Conservation (phyloP, 2,329 filamentous ascomycete genomes). For the Penicillium sp. region DNA sequence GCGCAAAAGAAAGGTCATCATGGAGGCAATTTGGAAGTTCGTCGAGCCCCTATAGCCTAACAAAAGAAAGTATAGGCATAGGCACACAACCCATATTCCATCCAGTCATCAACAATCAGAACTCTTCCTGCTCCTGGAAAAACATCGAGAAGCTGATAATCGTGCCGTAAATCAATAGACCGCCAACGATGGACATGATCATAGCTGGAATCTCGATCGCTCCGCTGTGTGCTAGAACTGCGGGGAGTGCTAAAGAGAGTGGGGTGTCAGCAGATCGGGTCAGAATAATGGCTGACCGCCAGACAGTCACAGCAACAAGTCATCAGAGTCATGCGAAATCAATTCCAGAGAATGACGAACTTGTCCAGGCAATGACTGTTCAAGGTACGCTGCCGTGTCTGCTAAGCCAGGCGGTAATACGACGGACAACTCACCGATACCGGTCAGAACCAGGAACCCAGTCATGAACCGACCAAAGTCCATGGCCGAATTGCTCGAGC, state of each 20-base stretch:
- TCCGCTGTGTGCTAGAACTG: slow-evolving; percentile 83
- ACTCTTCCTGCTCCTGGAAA: slow-evolving; percentile 97
- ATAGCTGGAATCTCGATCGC: slow-evolving; percentile 85
- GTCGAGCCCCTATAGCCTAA: background rate
- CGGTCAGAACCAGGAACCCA: slow-evolving; percentile 96
- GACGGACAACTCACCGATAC: slow-evolving; percentile 73
- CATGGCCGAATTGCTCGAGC: slow-evolving; percentile 79
- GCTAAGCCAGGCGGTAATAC: background rate
- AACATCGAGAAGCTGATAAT: slow-evolving; percentile 99
- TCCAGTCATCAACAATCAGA: slow-evolving; percentile 57
- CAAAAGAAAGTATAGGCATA: slow-evolving; percentile 3
- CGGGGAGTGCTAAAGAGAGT: slow-evolving; percentile 72
- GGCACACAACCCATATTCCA: slow-evolving; percentile 11
- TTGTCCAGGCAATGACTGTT: background rate
- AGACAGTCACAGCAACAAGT: background rate
- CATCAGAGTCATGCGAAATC: background rate
- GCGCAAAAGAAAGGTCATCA: slow-evolving; percentile 30
- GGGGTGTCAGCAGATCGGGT: slow-evolving; percentile 24
- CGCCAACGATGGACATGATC: slow-evolving; percentile 92
- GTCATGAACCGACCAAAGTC: slow-evolving; percentile 95
- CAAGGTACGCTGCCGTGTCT: background rate
- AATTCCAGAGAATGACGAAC: too few species aligned
- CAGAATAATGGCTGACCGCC: background rate
- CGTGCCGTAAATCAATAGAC: slow-evolving; percentile 93
- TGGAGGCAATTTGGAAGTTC: slow-evolving; percentile 17